Base-by-base conservation (phyloP, 116 monocot genomes). In the Phalaenopsis hybrid region DNA sequence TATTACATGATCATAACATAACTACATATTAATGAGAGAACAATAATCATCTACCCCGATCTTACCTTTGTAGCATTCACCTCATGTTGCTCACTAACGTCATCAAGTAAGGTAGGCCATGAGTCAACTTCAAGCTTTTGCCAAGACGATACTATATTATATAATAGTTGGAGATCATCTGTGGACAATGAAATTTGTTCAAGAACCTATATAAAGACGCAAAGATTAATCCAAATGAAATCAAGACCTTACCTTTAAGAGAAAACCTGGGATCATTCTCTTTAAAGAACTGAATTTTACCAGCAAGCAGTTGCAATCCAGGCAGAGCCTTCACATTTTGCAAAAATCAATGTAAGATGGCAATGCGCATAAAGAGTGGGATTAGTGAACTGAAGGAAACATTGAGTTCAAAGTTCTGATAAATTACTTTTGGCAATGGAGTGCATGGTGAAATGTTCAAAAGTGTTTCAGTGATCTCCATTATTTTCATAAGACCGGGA, bases 61-160 rank as follows among this genome's bases (percentile, higher is more conserved):
- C 79, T 79, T 79, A 94, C 97, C 78, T 89, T 88, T 84, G 72
- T 86, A 87, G 99, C 94, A 84, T 89, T 95, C 13, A 68, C 57
- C 21, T 89, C 87, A 88, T 92, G 83, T 51, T 90, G 88, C 45
- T 89, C 80, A 74, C 82, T 74, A 79, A 94, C 88, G 77, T 59
- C 91, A 77, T 90, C 87, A 83, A 99, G 92, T 74, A 99, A 84
- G 78, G 76, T 37, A 87, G 92, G 89, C 99, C 99, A 99, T 57
- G 86, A 90, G 8, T 92, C 91, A 55, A 95, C 70, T 78, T 95
- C 99, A 72, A 89, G 83, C 79, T 86, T 99, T 90, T 99, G 99
- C 99, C 95, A 99, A 77, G 87, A 85, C 37, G 81, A 83, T 34
- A 95, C 81, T 52, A 91, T 59, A 57, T 45, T 65, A 81, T 81